A percentile compares a stretch with the other conserved stretches of the same genome.
These are phyloP conservation scores for Cladosporium phlei DNA, from an alignment of 2,329 filamentous ascomycete genomes.

Conservation along the genomic window DNA sequence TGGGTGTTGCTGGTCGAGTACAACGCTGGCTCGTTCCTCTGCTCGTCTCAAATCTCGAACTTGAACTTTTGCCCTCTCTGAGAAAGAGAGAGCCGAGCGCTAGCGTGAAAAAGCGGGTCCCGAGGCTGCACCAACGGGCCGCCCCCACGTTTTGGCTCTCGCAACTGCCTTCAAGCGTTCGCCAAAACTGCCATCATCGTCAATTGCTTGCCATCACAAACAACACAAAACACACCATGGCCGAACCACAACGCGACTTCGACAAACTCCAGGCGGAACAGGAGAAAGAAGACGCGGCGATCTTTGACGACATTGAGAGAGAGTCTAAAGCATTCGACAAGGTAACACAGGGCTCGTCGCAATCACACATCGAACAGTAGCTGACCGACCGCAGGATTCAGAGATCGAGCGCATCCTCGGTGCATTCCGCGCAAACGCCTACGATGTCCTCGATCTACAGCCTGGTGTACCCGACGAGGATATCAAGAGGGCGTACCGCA, in stretches of 20 bases:
- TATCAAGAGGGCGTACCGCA: conserved; percentile 91
- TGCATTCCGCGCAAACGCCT: conserved; percentile 79
- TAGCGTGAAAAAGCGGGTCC: not conserved
- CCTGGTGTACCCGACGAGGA: conserved; percentile 93
- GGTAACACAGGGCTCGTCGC: no score
- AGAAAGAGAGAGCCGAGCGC: not conserved
- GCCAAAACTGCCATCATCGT: not conserved
- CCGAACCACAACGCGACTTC: conserved; percentile 26
- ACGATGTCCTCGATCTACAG: conserved; percentile 91
- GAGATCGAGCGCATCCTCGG: conserved; percentile 93
- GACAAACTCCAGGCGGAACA: conserved; percentile 29
- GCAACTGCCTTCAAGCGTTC: not conserved
- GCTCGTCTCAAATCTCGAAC: not conserved
- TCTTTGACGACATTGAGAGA: conserved; percentile 73
- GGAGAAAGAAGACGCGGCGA: conserved; percentile 57
- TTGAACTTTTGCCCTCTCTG: conserved; percentile 3
- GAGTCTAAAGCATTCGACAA: conserved; percentile 91
- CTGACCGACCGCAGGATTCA: conserved; percentile 60
- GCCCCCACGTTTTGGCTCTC: not conserved
- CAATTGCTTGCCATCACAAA: not conserved
- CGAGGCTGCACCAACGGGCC: not conserved
- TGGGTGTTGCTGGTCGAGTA: not conserved
- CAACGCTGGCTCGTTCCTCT: not conserved
- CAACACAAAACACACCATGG: conserved; percentile 12
- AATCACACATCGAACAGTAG: no score